Base-by-base conservation (phyloP, 2,329 filamentous ascomycete species). In the Uncinocarpus reesii region DNA sequence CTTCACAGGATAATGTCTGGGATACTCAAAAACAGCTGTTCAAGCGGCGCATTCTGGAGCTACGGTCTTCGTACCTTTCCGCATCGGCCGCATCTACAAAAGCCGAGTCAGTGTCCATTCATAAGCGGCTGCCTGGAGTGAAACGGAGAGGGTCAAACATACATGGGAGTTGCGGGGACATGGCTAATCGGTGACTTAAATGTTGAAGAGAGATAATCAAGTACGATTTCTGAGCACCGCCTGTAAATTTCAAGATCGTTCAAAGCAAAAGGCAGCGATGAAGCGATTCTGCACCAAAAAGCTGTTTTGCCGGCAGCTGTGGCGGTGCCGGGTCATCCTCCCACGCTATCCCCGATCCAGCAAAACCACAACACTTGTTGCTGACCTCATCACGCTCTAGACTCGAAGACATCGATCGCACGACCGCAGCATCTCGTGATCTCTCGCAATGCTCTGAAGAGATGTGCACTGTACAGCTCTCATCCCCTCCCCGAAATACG, bases 61-160 rank as follows among this genome's bases (percentile, higher is more conserved):
- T n/a, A 15, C 36, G 18, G 23, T 28, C 4, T 52, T 66, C 72
- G 57, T 62, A 90, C 86, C 85, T 95, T 74, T 98, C 92, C 60
- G 92, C 92, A 71, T 98, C 92, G 58, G 93, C 88, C 62, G 92
- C 92, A 75, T 96, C 92, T 96, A 70, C 52, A 55, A 21, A 44
- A 43, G 47, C 40, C n/a, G n/a, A 57, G 56, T 45, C 24, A 49
- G 47, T 34, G 32, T 54, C 42, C 52, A 37, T 32, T 42, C 2
- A 8, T 4, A 8, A 34, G 29, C 26, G 18, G 34, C n/a, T 49
- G 47, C 35, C 35, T 45, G 21, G 42, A 31, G 11, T 18, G 7
- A 13, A 20, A n/a, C 16, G 35, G 40, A 41, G 29, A 31, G 20
- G 41, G 31, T n/a, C 7, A 31, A 36, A 60, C 71, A 55, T 67